Evolutionary conservation across 768 basidiomycete species (phyloP).

Genomic region (Amanita rimosa): DNA sequence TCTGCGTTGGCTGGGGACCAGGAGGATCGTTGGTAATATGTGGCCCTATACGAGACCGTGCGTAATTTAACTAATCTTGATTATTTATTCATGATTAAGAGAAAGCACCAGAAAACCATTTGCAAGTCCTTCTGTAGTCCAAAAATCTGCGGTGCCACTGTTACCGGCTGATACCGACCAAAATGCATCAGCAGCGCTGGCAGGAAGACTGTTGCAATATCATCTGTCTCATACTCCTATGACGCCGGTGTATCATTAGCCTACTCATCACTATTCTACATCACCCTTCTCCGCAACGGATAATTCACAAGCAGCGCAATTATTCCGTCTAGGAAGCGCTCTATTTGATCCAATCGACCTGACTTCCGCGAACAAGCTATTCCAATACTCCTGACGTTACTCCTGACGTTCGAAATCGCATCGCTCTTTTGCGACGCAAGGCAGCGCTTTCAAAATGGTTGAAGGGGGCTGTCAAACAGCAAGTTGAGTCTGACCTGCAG

Average conservation of each 20-base stretch:
- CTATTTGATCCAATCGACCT: conserved; percentile 82
- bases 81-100: conserved; percentile 4
- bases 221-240: conserved; percentile 70
- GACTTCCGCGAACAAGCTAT: conserved; percentile 18
- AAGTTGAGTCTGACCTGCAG: conserved; percentile 61
- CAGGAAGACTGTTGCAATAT: conserved; percentile 60
- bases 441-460: conserved; percentile 80
- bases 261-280: conserved; percentile 50
- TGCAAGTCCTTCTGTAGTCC: conserved; percentile 54
- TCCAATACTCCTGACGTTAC: conserved; percentile 26
- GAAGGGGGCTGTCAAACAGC: conserved; percentile 53
- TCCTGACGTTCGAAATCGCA: conserved; percentile 50
- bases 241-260: conserved; percentile 68
- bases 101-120: conserved; percentile 31
- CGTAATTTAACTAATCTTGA: conserved; percentile 16
- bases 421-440: conserved; percentile 59
- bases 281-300: conserved; percentile 63
- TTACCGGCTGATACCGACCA: conserved; percentile 16
- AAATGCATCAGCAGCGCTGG: conserved; percentile 17
- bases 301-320: conserved; percentile 56
- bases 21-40: conserved; percentile 66
- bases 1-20: conserved; percentile 86
- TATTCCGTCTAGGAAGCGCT: conserved; percentile 84
- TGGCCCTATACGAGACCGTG: conserved; percentile 40
- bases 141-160: conserved; percentile 35